Percentiles rank a stretch among this genome's conserved stretches.
These are phyloP conservation scores for Nicotiana sylvestris DNA, from an alignment of 257 asterid genomes.

Conservation along the genomic window DNA sequence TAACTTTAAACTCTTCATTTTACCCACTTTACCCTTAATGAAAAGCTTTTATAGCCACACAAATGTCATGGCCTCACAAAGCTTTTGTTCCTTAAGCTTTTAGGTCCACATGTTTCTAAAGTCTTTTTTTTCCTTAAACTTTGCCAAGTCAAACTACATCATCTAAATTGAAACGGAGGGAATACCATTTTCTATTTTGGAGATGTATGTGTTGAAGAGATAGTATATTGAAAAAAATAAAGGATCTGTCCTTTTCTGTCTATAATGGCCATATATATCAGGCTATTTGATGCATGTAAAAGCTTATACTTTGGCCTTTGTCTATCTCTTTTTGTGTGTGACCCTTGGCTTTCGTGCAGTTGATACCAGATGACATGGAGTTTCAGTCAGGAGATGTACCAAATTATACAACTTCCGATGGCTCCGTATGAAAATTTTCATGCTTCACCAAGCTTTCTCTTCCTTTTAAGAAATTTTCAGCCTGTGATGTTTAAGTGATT, in stretches of 20 bases:
- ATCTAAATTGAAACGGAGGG: too few relatives aligned
- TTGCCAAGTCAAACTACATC: too few relatives aligned
- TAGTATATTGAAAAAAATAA: too few relatives aligned
- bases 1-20: too few relatives aligned
- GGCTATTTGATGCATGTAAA: background rate
- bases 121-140: too few relatives aligned
- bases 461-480: background rate
- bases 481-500: background rate
- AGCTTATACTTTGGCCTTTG: background rate
- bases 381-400: slow-evolving; percentile 90
- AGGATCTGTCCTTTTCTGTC: background rate
- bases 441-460: background rate
- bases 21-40: too few relatives aligned
- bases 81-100: too few relatives aligned
- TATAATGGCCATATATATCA: background rate
- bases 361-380: slow-evolving; percentile 97
- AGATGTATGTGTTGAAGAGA: too few relatives aligned
- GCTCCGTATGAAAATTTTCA: slow-evolving; percentile 26
- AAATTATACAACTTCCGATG: slow-evolving; percentile 85
- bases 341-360: slow-evolving; percentile 27
- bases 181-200: too few relatives aligned
- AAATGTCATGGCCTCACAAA: too few relatives aligned
- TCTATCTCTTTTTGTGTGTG: background rate
- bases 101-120: too few relatives aligned
- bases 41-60: too few relatives aligned